A percentile compares a stretch with the other conserved stretches of the same genome.
Conservation (phyloP, 768 basidiomycete species). For the Boletus sp. region DNA sequence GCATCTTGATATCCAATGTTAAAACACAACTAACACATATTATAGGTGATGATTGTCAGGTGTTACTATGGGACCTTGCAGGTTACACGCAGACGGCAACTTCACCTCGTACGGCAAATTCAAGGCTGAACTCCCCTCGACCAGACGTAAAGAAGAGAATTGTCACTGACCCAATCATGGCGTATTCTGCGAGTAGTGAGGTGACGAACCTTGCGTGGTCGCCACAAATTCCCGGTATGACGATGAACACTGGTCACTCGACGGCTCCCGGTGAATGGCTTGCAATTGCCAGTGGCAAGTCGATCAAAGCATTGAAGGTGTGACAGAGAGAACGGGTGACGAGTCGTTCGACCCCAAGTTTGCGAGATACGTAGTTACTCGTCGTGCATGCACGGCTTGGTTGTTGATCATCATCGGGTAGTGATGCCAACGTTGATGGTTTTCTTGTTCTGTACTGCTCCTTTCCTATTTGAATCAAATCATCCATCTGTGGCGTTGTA, state of each 20-base stretch:
- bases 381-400: neutral
- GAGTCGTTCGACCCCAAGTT: neutral
- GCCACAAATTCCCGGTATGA: constrained; percentile 75
- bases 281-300: constrained; percentile 78
- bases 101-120: constrained; percentile 67
- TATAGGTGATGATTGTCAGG: constrained; percentile 88
- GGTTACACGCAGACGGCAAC: constrained; percentile 58
- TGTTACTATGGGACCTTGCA: constrained; percentile 90
- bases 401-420: neutral
- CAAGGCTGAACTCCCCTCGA: constrained; percentile 75
- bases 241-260: constrained; percentile 70
- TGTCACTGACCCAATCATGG: constrained; percentile 77
- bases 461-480: neutral
- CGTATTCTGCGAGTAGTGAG: constrained; percentile 75
- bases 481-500: neutral
- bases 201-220: constrained; percentile 88
- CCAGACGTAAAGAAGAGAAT: constrained; percentile 77
- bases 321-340: constrained; percentile 33
- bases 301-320: constrained; percentile 79
- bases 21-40: constrained; percentile 1
- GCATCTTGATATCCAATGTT: neutral
- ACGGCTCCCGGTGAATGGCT: constrained; percentile 84
- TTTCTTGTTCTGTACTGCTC: neutral
- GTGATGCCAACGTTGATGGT: neutral
- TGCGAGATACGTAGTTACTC: neutral